phyloP scores from a whole-genome alignment of 768 basidiomycete genomes.

The Tricholoma saponaceum region DNA sequence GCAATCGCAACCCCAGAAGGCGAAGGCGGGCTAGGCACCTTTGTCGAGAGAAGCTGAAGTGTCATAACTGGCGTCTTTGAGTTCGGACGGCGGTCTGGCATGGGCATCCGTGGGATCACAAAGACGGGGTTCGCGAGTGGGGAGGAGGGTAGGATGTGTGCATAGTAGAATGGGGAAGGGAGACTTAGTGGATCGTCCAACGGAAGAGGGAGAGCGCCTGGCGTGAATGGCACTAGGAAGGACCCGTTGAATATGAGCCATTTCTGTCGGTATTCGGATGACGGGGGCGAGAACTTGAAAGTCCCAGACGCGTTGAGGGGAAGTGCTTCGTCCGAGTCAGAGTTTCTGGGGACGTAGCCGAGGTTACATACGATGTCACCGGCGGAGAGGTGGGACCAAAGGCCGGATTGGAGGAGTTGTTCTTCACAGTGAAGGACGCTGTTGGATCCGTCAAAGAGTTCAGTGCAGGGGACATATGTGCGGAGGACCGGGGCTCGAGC shows the following conservation, averaged over 20 bases:
- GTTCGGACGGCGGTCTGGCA: not conserved
- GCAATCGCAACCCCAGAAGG: constrained; percentile 9
- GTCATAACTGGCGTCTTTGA: not conserved
- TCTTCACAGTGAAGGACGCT: constrained; percentile 59
- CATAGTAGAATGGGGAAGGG: constrained; percentile 75
- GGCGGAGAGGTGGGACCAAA: constrained; percentile 73
- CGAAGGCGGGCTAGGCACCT: not conserved
- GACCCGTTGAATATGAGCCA: constrained; percentile 79
- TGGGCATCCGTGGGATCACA: constrained; percentile 29
- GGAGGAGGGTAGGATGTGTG: constrained; percentile 49
- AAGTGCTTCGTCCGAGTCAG: constrained; percentile 24
- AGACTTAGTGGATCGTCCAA: constrained; percentile 55
- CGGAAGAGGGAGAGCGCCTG: constrained; percentile 50
- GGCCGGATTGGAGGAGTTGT: constrained; percentile 59
- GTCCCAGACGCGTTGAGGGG: not conserved
- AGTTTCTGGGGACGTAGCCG: constrained; percentile 60
- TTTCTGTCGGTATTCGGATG: not conserved
- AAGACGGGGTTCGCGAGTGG: constrained; percentile 33
- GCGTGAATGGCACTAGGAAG: constrained; percentile 55
- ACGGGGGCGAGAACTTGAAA: constrained; percentile 11
- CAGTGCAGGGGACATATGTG: constrained; percentile 69
- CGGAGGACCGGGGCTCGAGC: constrained; percentile 69
- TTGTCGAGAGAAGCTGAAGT: not conserved
- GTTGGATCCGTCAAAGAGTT: constrained; percentile 37
- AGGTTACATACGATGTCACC: constrained; percentile 82